Evolutionary conservation across 805 yeast species (phyloP).

Genomic region (Cyberlindnera mrakii): DNA sequence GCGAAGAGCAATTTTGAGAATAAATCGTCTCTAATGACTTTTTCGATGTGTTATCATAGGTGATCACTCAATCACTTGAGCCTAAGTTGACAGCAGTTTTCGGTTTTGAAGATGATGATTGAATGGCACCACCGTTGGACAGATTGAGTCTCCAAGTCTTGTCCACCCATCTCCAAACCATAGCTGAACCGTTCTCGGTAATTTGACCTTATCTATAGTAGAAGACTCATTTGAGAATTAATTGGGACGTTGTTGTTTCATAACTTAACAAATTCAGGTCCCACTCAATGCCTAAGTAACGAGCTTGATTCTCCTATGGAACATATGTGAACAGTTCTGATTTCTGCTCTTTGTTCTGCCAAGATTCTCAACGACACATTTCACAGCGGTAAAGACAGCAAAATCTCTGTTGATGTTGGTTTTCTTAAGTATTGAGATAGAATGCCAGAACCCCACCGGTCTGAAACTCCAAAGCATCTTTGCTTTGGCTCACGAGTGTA

Average conservation of each 20-base stretch:
- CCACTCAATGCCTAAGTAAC: conserved; percentile 99
- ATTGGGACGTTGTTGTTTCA: conserved; percentile 93
- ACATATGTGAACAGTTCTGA: conserved; percentile 85
- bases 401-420: conserved; percentile 34
- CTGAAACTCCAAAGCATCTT: conserved; percentile 80
- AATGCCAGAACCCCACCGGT: conserved; percentile 62
- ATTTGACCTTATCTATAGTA: conserved; percentile 67
- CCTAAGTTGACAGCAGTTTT: conserved; percentile 58
- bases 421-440: conserved; percentile 69
- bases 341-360: conserved; percentile 31
- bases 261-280: conserved; percentile 84
- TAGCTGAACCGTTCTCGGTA: conserved; percentile 61
- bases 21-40: conserved; percentile 84
- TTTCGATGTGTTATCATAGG: conserved; percentile 91
- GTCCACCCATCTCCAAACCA: conserved; percentile 95
- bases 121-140: conserved; percentile 82
- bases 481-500: conserved; percentile 78
- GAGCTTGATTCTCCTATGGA: conserved; percentile 87
- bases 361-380: conserved; percentile 31
- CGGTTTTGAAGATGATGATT: conserved; percentile 55
- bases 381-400: conserved; percentile 37
- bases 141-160: conserved; percentile 85
- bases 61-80: conserved; percentile 80
- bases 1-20: conserved; percentile 86
- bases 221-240: conserved; percentile 85